Evolutionary conservation across 129 eudicot genomes (phyloP), one percentile per base, ranked within the genome.

Genomic region (Tagetes patula): DNA sequence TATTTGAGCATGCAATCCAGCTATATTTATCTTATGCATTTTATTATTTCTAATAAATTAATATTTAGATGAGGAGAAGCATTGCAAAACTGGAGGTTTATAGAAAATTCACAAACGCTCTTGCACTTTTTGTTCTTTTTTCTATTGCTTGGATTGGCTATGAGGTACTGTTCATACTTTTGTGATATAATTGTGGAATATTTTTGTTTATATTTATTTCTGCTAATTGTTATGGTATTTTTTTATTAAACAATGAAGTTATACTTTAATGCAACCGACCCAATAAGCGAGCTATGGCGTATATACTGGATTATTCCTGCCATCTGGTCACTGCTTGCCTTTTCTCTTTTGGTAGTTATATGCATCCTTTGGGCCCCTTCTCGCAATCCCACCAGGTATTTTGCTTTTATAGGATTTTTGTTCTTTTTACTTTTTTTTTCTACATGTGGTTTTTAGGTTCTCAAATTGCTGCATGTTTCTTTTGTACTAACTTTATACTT

Each of bases 111-210:
- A 88, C 96, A n/a, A 88, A 88, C 66, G 84, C 88, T 42, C 87
- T 88, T 66, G 91, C 96, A 40, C 67, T 88, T 41, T 85, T 88
- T 86, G 96, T 88, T 79, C 85, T 86, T 39, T 77, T 88, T 8
- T 88, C 96, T 55, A 88, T 88, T 83, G 96, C 91, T 77, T 88
- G 96, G 96, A 84, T 88, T 76, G 96, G 96, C 71, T 88, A 84
- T 69, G 96, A 88, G 96, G 96, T 88, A 84, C 34, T 46, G 4
- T 40, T 30, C 38, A 2, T 37, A 11, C 65, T 65, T 27, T 8
- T 33, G 33, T 58, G 49, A 47, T 13, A n/a, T 27, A 50, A 50
- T n/a, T 20, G 42, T 70, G 54, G 45, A 40, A 14, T 10, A 10
- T 69, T 49, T 77, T 30, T 5, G 31, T 8, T 52, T 5, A 32